These are phyloP conservation scores for Teratosphaeria nubilosa DNA, from an alignment of 2,329 filamentous ascomycete genomes.

Conservation along the genomic window DNA sequence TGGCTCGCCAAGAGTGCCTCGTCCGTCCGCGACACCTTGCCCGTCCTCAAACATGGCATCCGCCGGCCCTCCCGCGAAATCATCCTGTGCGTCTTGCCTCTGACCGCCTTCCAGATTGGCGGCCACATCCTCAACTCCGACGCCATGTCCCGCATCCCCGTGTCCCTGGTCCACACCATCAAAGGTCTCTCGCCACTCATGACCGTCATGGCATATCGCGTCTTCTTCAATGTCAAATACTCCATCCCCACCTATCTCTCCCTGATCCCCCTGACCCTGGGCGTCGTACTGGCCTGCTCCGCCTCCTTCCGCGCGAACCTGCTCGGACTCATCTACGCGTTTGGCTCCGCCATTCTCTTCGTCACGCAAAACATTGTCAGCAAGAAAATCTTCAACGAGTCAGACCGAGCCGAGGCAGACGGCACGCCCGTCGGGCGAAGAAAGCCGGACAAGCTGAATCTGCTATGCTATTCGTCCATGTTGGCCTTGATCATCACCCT, in stretches of 20 bases:
- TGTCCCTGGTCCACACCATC: conserved; percentile 95
- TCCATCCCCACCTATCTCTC: conserved; percentile 75
- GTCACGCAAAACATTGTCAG: conserved; percentile 98
- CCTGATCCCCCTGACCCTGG: conserved; percentile 67
- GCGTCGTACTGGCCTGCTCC: conserved; percentile 94
- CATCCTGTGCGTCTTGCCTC: conserved; percentile 75
- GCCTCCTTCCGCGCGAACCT: conserved; percentile 85
- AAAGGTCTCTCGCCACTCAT: conserved; percentile 94
- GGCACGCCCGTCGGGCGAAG: conserved; percentile 51
- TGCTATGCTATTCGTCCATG: conserved; percentile 93
- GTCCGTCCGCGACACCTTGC: conserved; percentile 57
- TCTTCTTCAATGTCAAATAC: conserved; percentile 83
- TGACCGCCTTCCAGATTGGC: conserved; percentile 85
- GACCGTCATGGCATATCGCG: conserved; percentile 84
- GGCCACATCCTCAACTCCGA: conserved; percentile 91
- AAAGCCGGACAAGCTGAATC: conserved; percentile 92
- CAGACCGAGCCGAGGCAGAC: conserved; percentile 72
- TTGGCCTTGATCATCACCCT: conserved; percentile 79
- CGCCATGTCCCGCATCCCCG: conserved; percentile 87
- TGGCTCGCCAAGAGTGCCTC: conserved; percentile 67
- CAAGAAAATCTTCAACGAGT: conserved; percentile 94
- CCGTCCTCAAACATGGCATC: conserved; percentile 75
- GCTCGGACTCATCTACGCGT: conserved; percentile 78
- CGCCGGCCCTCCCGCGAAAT: conserved; percentile 71
- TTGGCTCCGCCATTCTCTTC: conserved; percentile 85